Evolutionary conservation across 1,284 basidiomycete genomes (phyloP).

Genomic region (Puccinia sorghi): DNA sequence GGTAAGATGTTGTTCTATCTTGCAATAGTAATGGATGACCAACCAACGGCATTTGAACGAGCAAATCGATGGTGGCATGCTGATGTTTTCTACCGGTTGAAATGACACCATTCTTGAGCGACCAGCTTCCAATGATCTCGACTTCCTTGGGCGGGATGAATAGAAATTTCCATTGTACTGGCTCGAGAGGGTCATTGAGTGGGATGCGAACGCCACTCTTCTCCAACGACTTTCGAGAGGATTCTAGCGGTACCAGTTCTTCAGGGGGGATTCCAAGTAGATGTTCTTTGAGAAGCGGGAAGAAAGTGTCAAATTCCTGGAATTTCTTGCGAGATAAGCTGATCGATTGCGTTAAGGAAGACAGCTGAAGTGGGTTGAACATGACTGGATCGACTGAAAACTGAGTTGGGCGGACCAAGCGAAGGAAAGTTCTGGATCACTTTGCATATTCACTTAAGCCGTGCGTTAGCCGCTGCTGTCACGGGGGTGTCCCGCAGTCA

Average conservation of each 20-base stretch:
- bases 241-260: conserved; percentile 29
- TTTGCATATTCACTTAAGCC: too few species aligned
- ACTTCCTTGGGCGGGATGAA: conserved; percentile 56
- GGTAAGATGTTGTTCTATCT: neutral
- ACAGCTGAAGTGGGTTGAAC: neutral
- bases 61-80: conserved; percentile 57
- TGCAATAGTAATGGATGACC: conserved; percentile 2
- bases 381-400: neutral
- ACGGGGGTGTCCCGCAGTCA: too few species aligned
- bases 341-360: conserved; percentile 13
- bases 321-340: conserved; percentile 19
- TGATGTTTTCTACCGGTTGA: conserved; percentile 56
- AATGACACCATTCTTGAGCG: conserved; percentile 54
- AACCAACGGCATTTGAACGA: conserved; percentile 42
- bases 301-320: conserved; percentile 14
- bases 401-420: neutral
- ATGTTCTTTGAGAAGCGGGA: conserved; percentile 21
- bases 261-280: conserved; percentile 34
- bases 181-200: conserved; percentile 55
- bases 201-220: conserved; percentile 55
- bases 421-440: neutral
- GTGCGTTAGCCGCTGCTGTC: too few species aligned
- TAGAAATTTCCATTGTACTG: conserved; percentile 55
- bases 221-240: conserved; percentile 46
- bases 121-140: conserved; percentile 58